Base-by-base conservation (phyloP, 257 asterid species). In the Solanum etuberosum region DNA sequence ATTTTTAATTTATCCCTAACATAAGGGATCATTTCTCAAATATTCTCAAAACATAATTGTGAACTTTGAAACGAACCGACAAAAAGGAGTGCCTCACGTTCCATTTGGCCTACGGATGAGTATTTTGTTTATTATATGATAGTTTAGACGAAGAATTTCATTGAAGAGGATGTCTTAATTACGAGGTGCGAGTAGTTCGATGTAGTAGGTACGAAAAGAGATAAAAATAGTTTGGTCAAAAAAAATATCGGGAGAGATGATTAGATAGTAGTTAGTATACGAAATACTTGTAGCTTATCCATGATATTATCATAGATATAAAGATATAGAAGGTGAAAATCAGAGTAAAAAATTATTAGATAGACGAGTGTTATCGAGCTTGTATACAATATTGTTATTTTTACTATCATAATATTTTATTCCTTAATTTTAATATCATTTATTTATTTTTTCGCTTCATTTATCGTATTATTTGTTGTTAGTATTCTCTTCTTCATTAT, bases 11-110 rank as follows among this genome's bases (percentile, higher is more conserved):
- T 34, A 20, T 35, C 32, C 15, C 16, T 34, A 18, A 72, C 43
- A 34, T 4, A 23, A 72, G 9, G 48, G 48, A 72, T 37, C n/a
- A 35, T 20, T 34, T 72, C 46, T 35, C 9, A 9, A 72, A 71
- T 20, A 35, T 72, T 9, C 48, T 23, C 31, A 72, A 20, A 72
- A 72, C 46, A 72, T 9, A 12, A 37, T 23, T 74, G 0, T 38
- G 54, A 38, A 74, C 27, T 74, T 74, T 74, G 34, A 74, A 38
- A 37, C 10, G 27, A 37, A 74, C 51, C 11, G 83, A 37, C 83
- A 74, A 72, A 20, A 72, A 34, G 81, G 81, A 72, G 81, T 21
- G 48, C 67, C 21, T 29, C 83, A n/a, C 83, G 34, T 76, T 76
- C 23, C 57, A 76, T 76, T 76, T 40, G 35, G 83, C 34, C 35